Conservation (phyloP, 495 filamentous ascomycete species). For the Beverwykella pulmonaria region DNA sequence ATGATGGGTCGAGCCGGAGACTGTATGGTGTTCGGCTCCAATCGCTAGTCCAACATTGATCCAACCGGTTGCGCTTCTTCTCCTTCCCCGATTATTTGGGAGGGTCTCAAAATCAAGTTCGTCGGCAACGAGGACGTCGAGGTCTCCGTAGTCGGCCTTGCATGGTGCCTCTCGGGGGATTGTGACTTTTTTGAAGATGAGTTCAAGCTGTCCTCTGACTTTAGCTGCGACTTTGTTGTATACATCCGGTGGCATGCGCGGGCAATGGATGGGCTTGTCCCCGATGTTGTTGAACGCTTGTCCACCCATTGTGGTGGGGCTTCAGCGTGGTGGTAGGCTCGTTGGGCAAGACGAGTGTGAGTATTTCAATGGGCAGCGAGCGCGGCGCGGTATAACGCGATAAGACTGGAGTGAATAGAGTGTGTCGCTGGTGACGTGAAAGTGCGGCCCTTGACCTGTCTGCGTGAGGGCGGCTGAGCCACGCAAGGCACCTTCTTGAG, state of each 20-base stretch:
- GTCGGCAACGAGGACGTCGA: conserved; percentile 43
- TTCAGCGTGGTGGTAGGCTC: no score
- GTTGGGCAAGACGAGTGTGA: no score
- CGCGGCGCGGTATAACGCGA: no score
- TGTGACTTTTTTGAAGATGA: conserved; percentile 24
- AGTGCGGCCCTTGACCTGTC: no score
- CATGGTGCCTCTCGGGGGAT: conserved; percentile 40
- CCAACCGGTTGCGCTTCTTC: neutral
- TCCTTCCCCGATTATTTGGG: neutral
- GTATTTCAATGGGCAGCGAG: no score
- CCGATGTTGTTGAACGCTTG: conserved; percentile 39
- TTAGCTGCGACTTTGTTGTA: conserved; percentile 24
- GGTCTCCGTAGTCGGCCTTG: conserved; percentile 44
- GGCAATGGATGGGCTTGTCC: conserved; percentile 35
- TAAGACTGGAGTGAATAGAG: no score
- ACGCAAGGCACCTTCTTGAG: no score
- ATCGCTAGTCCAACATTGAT: neutral
- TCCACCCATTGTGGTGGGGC: conserved; percentile 40
- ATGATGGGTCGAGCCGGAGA: conserved; percentile 7
- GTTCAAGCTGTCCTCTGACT: neutral
- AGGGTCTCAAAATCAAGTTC: neutral
- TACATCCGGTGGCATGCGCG: conserved; percentile 35
- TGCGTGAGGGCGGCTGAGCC: no score
- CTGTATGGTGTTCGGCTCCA: conserved; percentile 13
- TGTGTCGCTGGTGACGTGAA: no score